Percentiles rank a stretch among this genome's conserved stretches.
Evolutionary conservation across 176 grass and related monocot genomes (phyloP).

Genomic region (Zizania latifolia): DNA sequence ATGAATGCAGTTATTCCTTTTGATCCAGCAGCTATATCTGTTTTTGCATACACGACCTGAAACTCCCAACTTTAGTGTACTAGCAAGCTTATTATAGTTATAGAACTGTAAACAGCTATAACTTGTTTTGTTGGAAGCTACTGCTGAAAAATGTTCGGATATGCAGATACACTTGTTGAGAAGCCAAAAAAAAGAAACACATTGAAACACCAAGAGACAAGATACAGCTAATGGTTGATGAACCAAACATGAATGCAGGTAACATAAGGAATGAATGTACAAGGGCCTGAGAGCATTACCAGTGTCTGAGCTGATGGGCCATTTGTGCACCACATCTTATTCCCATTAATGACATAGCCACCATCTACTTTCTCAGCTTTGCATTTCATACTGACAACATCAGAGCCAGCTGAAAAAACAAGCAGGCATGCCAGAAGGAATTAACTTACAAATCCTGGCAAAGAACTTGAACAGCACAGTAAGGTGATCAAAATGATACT

Average conservation of each 20-base stretch:
- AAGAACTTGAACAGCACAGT: background rate
- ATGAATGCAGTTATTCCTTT: constrained; percentile 98
- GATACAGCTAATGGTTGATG: background rate
- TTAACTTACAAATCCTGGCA: background rate
- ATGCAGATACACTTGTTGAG: background rate
- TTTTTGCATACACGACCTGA: constrained; percentile 97
- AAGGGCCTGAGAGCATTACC: constrained; percentile 31
- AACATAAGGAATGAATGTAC: background rate
- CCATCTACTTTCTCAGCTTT: constrained; percentile 89
- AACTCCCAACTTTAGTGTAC: constrained; percentile 32
- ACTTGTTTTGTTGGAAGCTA: background rate
- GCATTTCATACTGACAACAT: constrained; percentile 99
- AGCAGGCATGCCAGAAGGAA: background rate
- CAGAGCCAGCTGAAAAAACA: constrained; percentile 73
- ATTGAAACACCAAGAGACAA: constrained; percentile 4
- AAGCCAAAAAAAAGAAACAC: background rate
- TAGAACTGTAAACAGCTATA: background rate
- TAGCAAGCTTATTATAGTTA: background rate
- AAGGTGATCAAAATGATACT: background rate
- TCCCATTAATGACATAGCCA: constrained; percentile 81
- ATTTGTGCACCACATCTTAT: constrained; percentile 99
- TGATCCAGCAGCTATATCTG: constrained; percentile 70
- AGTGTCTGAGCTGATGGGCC: constrained; percentile 87
- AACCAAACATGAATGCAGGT: background rate
- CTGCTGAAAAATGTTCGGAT: background rate